Evolutionary conservation across 129 eudicot genomes (phyloP).

Genomic region (Chrysanthemum seticuspe): DNA sequence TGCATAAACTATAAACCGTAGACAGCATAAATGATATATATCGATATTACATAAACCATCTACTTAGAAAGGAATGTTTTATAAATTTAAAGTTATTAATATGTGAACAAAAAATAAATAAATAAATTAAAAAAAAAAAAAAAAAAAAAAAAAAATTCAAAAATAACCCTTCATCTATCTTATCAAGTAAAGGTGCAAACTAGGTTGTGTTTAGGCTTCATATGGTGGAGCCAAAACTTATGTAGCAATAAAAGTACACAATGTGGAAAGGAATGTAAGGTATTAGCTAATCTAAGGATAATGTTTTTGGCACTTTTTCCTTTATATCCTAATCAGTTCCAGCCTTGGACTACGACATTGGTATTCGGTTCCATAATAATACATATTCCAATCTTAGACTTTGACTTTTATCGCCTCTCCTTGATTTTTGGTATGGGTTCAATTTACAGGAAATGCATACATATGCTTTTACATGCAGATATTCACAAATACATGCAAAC

Average conservation of each 20-base stretch:
- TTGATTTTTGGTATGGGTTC: not conserved
- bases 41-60: no score
- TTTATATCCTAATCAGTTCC: not conserved
- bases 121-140: no score
- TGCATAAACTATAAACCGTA: not conserved
- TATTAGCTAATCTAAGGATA: not conserved
- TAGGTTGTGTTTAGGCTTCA: conserved; percentile 3
- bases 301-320: conserved; percentile 1
- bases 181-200: conserved; percentile 5
- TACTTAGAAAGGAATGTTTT: no score
- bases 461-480: not conserved
- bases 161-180: not conserved
- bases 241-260: conserved; percentile 1
- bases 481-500: not conserved
- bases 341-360: conserved; percentile 21
- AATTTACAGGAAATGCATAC: not conserved
- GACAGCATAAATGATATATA: no score
- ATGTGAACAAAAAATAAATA: no score
- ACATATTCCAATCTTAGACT: not conserved
- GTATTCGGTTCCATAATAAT: not conserved
- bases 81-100: no score
- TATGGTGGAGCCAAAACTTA: conserved; percentile 26
- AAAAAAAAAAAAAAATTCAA: no score
- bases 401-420: conserved; percentile 8
- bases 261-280: conserved; percentile 17